Conservation (phyloP, 495 filamentous ascomycete genomes). For the Amorphotheca resinae region DNA sequence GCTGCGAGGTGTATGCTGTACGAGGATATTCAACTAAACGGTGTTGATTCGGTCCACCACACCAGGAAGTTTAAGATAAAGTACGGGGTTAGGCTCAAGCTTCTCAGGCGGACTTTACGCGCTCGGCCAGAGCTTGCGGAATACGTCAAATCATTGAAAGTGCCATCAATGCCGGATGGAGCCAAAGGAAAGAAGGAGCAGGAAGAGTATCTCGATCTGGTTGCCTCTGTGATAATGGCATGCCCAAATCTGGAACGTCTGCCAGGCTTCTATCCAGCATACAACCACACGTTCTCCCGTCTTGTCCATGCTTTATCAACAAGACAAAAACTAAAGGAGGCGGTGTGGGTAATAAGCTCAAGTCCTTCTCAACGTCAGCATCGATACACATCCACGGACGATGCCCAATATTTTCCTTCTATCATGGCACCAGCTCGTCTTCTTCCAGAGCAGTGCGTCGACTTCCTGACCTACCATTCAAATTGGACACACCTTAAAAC, state of each 20-base stretch:
- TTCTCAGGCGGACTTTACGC: constrained; percentile 65
- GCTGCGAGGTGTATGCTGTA: constrained; percentile 57
- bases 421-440: constrained; percentile 9
- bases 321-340: constrained; percentile 58
- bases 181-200: constrained; percentile 31
- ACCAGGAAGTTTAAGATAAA: constrained; percentile 55
- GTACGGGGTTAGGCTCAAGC: constrained; percentile 53
- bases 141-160: constrained; percentile 61
- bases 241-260: constrained; percentile 76
- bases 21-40: constrained; percentile 50
- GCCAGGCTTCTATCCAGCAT: constrained; percentile 55
- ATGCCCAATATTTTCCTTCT: constrained; percentile 4
- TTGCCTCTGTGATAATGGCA: constrained; percentile 73
- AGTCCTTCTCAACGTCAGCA: constrained; percentile 24
- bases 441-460: constrained; percentile 41
- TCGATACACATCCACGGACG: constrained; percentile 6
- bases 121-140: constrained; percentile 56
- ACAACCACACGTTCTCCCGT: constrained; percentile 61
- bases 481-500: constrained; percentile 63
- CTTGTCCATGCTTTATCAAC: constrained; percentile 71
- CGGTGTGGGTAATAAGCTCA: constrained; percentile 61
- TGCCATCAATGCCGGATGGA: constrained; percentile 48
- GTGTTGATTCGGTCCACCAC: constrained; percentile 48
- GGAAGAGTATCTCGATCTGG: constrained; percentile 54
- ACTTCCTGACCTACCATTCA: constrained; percentile 57